Evolutionary conservation across 352 stramenopile genomes (phyloP).

Genomic region (Phytophthora crassamura): DNA sequence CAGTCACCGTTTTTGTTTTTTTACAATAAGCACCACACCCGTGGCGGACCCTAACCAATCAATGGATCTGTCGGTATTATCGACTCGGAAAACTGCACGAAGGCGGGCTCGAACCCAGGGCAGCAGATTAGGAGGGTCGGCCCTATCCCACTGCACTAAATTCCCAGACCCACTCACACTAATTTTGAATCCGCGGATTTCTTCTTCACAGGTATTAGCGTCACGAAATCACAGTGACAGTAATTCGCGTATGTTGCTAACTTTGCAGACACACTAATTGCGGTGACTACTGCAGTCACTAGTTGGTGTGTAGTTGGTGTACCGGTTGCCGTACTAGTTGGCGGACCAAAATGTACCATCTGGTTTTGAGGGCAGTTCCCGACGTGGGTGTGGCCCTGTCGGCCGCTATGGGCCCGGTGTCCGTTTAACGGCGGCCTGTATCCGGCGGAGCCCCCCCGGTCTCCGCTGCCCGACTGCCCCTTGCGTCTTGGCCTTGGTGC

Average conservation of each 20-base stretch:
- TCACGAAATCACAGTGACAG: conserved; percentile 4
- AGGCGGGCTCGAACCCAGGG: not conserved
- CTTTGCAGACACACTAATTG: conserved; percentile 6
- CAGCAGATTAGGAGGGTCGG: conserved; percentile 2
- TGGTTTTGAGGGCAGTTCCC: too few species aligned
- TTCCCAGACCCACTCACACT: not conserved
- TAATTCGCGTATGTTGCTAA: not conserved
- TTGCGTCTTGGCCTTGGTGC: too few species aligned
- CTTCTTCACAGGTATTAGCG: not conserved
- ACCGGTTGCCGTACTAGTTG: too few species aligned
- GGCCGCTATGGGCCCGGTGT: conserved; percentile 1
- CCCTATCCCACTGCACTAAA: not conserved
- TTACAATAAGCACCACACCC: too few species aligned
- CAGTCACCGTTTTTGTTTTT: too few species aligned
- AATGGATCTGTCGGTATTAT: too few species aligned
- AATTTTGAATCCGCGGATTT: conserved; percentile 7
- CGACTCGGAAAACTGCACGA: conserved; percentile 8
- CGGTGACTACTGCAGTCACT: not conserved
- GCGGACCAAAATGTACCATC: too few species aligned
- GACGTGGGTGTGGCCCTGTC: too few species aligned
- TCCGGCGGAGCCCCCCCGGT: conserved; percentile 13
- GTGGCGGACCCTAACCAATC: too few species aligned
- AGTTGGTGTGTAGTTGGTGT: too few species aligned
- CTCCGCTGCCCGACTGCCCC: conserved; percentile 11
- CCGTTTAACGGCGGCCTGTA: conserved; percentile 5